Base-by-base conservation (phyloP, 805 yeast genomes). In the Ogataea naganishii region DNA sequence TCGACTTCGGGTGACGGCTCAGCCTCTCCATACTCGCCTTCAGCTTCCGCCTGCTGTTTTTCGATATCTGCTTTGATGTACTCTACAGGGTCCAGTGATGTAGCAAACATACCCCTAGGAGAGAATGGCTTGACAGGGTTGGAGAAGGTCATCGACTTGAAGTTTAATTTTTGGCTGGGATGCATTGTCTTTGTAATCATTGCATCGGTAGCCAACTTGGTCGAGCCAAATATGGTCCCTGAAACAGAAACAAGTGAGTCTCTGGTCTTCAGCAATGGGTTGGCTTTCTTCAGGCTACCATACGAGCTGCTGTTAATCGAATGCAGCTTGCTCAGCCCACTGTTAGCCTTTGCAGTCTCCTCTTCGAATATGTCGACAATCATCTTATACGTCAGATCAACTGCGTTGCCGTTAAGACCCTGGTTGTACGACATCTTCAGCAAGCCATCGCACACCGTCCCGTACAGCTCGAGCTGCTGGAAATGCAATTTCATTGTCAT, bases 281-380 rank as follows among this genome's bases (percentile, higher is more conserved):
- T 57, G 19, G 58, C 62, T 21, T 50, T 41, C 29, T 64, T 58
- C 7, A 60, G 38, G 7, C 53, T 43, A 21, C 60, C 20, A 58
- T 66, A 41, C n/a, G n/a, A n/a, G n/a, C n/a, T n/a, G 44, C 62
- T 50, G 44, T 60, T 40, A 34, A 58, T 37, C 42, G 57, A 21
- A 42, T 52, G 51, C 30, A 66, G 43, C 0, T 64, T 50, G 27
- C 63, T 67, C 6, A 67, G 39, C 25, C 57, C 63, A 14, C 54
- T 38, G 30, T 64, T 51, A 0, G 59, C 56, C 6, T 60, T 51
- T 1, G 37, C 14, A 6, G 68, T 56, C 18, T 51, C 40, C 6
- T 48, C 40, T 2, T 43, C 60, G 68, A 72, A 71, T 14, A 51
- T 46, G 4, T 54, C 48, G 1, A 55, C 38, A 9, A 71, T 59